Conservation (phyloP, 2,329 filamentous ascomycete species). For the Cytospora schulzeri region DNA sequence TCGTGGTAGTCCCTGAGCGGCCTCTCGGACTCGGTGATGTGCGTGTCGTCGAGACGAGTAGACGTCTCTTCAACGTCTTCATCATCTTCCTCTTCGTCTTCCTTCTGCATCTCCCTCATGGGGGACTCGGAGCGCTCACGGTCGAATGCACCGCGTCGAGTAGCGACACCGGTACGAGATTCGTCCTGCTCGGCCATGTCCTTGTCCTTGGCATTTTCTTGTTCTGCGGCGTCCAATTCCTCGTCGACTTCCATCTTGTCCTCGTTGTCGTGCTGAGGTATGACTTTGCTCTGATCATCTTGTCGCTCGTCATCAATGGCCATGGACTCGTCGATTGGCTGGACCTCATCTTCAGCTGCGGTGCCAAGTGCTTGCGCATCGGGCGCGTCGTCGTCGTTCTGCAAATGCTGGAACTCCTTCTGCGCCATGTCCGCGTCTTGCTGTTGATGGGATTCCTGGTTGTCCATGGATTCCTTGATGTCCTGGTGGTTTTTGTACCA, state of each 20-base stretch:
- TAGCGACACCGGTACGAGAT: slow-evolving; percentile 61
- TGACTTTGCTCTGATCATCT: slow-evolving; percentile 47
- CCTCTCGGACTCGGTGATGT: slow-evolving; percentile 56
- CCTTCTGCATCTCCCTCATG: slow-evolving; percentile 36
- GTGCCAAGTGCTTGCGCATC: slow-evolving; percentile 91
- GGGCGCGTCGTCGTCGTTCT: slow-evolving; percentile 77
- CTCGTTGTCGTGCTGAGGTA: slow-evolving; percentile 54
- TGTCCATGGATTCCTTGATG: slow-evolving; percentile 66
- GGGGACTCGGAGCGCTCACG: slow-evolving; percentile 46
- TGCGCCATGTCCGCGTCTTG: slow-evolving; percentile 68
- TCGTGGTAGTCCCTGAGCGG: slow-evolving; percentile 52
- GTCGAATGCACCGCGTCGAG: slow-evolving; percentile 60
- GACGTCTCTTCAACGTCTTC: slow-evolving; percentile 54
- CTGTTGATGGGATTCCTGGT: slow-evolving; percentile 56
- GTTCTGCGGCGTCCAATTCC: slow-evolving; percentile 45
- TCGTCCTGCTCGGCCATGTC: slow-evolving; percentile 54
- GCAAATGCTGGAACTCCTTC: slow-evolving; percentile 91
- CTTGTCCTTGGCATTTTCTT: slow-evolving; percentile 43
- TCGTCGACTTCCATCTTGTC: slow-evolving; percentile 41
- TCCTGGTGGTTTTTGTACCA: slow-evolving; percentile 90
- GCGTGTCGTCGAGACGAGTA: slow-evolving; percentile 71
- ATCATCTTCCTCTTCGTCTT: slow-evolving; percentile 42
- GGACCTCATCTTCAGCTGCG: slow-evolving; percentile 83
- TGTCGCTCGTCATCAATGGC: slow-evolving; percentile 74
- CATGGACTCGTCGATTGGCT: slow-evolving; percentile 84